Percentiles rank a stretch among this genome's conserved stretches.
Evolutionary conservation across 768 basidiomycete genomes (phyloP).

Genomic region (Leccinum olivaceopallidum): DNA sequence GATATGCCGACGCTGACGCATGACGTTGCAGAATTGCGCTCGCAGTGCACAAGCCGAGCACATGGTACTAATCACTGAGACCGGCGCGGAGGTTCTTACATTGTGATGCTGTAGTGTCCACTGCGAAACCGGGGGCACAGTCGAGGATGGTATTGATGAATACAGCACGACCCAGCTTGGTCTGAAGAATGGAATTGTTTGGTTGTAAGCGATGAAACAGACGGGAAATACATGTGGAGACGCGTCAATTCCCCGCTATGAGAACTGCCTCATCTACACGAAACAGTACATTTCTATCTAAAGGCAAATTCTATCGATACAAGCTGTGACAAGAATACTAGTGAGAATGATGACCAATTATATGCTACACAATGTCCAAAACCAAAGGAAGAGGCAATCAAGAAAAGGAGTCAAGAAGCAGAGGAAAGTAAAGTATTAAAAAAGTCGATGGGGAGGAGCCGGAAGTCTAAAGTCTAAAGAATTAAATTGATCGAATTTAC

Average conservation of each 20-base stretch:
- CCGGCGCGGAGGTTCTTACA: constrained; percentile 79
- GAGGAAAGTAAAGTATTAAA: no score
- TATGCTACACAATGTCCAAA: constrained; percentile 19
- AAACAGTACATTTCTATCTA: background rate
- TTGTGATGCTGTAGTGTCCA: constrained; percentile 19
- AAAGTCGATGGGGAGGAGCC: background rate
- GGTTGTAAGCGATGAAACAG: background rate
- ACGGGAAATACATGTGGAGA: background rate
- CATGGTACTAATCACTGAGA: constrained; percentile 81
- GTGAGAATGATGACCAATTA: background rate
- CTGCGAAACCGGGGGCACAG: no score
- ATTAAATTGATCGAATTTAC: background rate
- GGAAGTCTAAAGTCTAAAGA: no score
- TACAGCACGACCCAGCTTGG: no score
- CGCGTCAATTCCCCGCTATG: background rate
- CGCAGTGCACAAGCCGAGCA: constrained; percentile 87
- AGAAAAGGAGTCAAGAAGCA: background rate
- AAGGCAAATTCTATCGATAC: background rate
- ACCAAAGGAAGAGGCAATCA: background rate
- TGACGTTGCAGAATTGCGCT: constrained; percentile 62
- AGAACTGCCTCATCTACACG: background rate
- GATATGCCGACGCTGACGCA: background rate
- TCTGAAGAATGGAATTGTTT: background rate
- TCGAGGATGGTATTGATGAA: no score
- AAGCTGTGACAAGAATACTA: background rate